Evolutionary conservation across 768 basidiomycete genomes (phyloP).

Genomic region (Cubamyces sp.): DNA sequence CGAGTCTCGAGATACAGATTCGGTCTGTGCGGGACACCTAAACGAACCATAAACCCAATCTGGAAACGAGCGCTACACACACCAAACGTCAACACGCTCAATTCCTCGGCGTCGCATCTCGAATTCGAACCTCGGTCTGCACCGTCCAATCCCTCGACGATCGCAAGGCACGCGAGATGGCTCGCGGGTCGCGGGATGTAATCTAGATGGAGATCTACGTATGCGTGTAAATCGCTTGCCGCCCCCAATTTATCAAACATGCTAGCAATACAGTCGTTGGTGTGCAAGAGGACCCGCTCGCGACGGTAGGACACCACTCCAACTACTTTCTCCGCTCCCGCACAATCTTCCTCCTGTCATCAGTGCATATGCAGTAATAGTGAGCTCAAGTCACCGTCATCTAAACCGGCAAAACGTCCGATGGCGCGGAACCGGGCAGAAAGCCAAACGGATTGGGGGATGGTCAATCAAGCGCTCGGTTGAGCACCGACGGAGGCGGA

Average conservation of each 20-base stretch:
- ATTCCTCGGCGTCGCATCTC: background rate
- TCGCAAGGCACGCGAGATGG: slow-evolving; percentile 10
- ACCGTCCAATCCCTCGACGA: background rate
- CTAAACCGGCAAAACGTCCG: background rate
- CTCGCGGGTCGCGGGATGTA: slow-evolving; percentile 12
- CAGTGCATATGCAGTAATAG: background rate
- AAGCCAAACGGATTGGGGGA: slow-evolving; percentile 2
- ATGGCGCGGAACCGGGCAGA: background rate
- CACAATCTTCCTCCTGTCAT: background rate
- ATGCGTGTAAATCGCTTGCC: slow-evolving; percentile 17
- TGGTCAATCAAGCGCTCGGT: slow-evolving; percentile 12
- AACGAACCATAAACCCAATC: slow-evolving; percentile 1
- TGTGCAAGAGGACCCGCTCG: background rate
- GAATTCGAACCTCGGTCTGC: background rate
- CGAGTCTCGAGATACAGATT: background rate
- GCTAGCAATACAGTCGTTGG: slow-evolving; percentile 12
- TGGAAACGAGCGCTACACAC: background rate
- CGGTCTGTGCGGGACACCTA: slow-evolving; percentile 13
- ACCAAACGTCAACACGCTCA: slow-evolving; percentile 13
- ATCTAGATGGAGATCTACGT: slow-evolving; percentile 21
- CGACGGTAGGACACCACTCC: background rate
- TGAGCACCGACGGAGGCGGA: background rate
- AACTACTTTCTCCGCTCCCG: background rate
- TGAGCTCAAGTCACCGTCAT: background rate
- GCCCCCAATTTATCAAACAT: slow-evolving; percentile 12